Percentiles rank a stretch among this genome's conserved stretches.
These are phyloP conservation scores for Metschnikowia hibisci DNA, from an alignment of 805 yeast genomes.

Conservation along the genomic window DNA sequence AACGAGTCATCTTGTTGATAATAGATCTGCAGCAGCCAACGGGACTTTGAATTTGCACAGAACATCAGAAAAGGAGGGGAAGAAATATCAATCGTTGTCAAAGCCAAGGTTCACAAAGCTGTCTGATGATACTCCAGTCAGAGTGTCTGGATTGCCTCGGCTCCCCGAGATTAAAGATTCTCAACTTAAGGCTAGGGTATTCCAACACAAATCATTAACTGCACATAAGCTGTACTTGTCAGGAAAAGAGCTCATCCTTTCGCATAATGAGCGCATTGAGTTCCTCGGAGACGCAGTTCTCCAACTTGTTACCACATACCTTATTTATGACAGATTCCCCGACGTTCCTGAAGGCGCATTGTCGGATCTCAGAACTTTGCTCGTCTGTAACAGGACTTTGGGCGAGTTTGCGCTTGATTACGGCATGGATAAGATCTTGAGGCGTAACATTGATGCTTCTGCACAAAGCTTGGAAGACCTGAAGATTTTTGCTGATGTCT, in stretches of 20 bases:
- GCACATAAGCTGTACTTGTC: slow-evolving; percentile 54
- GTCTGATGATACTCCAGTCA: neutral
- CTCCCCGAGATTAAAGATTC: slow-evolving; percentile 65
- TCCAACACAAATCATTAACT: slow-evolving; percentile 73
- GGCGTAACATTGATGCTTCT: slow-evolving; percentile 45
- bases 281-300: slow-evolving; percentile 87
- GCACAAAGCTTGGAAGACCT: slow-evolving; percentile 49
- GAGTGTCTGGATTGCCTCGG: slow-evolving; percentile 46
- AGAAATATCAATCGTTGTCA: too few relatives aligned
- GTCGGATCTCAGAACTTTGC: slow-evolving; percentile 61
- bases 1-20: slow-evolving; percentile 23
- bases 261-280: slow-evolving; percentile 85
- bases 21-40: slow-evolving; percentile 19
- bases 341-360: slow-evolving; percentile 75
- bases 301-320: slow-evolving; percentile 64
- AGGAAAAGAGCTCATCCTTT: slow-evolving; percentile 52
- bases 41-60: too few relatives aligned
- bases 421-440: slow-evolving; percentile 57
- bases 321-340: slow-evolving; percentile 65
- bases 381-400: slow-evolving; percentile 71
- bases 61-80: too few relatives aligned
- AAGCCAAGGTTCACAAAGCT: too few relatives aligned
- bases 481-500: slow-evolving; percentile 81
- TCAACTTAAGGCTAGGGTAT: slow-evolving; percentile 62
- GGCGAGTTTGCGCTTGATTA: slow-evolving; percentile 68